Evolutionary conservation across 1,284 basidiomycete species (phyloP).

Genomic region (Sphaerobolus stellatus): DNA sequence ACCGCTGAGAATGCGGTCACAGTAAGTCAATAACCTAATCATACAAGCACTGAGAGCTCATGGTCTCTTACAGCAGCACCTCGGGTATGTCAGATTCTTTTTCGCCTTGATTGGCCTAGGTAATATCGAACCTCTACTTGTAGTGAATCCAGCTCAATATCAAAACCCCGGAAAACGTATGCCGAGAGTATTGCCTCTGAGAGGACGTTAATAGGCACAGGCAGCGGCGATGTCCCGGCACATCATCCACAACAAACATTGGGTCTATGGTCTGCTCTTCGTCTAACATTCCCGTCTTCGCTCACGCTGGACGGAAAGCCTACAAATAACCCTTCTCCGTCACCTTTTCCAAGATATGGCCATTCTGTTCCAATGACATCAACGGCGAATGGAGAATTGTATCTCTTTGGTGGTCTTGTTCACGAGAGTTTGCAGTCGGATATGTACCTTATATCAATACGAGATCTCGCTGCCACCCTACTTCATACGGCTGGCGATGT

Average conservation of each 20-base stretch:
- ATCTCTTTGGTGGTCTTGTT: conserved; percentile 96
- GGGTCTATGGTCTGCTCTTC: conserved; percentile 77
- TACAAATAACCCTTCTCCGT: conserved; percentile 64
- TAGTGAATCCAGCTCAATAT: background rate
- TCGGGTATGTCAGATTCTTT: background rate
- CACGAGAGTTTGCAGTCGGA: conserved; percentile 92
- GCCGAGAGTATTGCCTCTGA: background rate
- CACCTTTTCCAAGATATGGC: conserved; percentile 96
- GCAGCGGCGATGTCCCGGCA: background rate
- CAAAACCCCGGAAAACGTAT: background rate
- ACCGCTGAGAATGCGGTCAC: conserved; percentile 47
- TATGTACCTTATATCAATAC: conserved; percentile 85
- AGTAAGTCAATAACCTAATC: conserved; percentile 57
- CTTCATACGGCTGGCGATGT: conserved; percentile 88
- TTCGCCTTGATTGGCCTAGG: too few relatives aligned
- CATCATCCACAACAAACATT: conserved; percentile 36
- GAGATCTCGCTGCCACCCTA: conserved; percentile 74
- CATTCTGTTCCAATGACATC: conserved; percentile 90
- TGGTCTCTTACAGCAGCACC: conserved; percentile 29
- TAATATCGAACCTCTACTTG: background rate
- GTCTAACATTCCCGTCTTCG: conserved; percentile 65
- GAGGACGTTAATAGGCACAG: too few relatives aligned
- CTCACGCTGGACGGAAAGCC: conserved; percentile 60
- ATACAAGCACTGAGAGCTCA: conserved; percentile 45
- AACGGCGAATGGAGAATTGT: conserved; percentile 83